Base-by-base conservation (phyloP, 2,329 filamentous ascomycete genomes). In the Penicillium sp. region DNA sequence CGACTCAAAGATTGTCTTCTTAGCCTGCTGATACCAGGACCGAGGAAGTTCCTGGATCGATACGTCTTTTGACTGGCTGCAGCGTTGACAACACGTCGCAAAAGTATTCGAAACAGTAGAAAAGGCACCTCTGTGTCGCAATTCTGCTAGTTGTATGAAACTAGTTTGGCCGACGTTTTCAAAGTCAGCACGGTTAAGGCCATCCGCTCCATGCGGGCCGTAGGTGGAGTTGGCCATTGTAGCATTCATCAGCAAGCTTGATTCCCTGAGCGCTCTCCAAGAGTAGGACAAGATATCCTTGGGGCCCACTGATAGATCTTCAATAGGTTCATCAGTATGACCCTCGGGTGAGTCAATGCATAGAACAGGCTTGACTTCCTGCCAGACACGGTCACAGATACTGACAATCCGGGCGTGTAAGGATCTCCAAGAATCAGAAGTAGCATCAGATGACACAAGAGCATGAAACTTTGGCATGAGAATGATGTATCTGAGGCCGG, bases 341-440 rank as follows among this genome's bases (percentile, higher is more conserved):
- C 93, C 93, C 74, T 99, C 94, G 0, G 95, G 94, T 1, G 94
- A 96, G 73, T 97, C 94, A 59, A 96, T 88, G 67, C 94, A 99
- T 1, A 99, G 82, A 3, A 95, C 85, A 48, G 87, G 82, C 63
- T 84, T 84, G 5, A 97, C 91, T 23, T 85, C 82, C 1, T 75
- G 66, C 94, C 94, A 99, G 6, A 96, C 84, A n/a, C 82, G 79
- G 45, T 81, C 75, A 54, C 91, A 89, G 55, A 82, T 80, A 1
- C 67, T 65, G 11, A 90, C 75, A 1, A 92, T 81, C 3, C 83
- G 81, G 9, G 65, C 56, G 42, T 77, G 71, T 4, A 70, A 57
- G 24, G 54, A 55, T 34, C 59, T 63, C 75, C 74, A 77, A 10
- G 59, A 53, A 4, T 68, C 39, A 1, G 57, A 54, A 3, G 54